A percentile compares a stretch with the other conserved stretches of the same genome.
Conservation (phyloP, 2,329 filamentous ascomycete species). For the Fonsecaea multimorphosa region DNA sequence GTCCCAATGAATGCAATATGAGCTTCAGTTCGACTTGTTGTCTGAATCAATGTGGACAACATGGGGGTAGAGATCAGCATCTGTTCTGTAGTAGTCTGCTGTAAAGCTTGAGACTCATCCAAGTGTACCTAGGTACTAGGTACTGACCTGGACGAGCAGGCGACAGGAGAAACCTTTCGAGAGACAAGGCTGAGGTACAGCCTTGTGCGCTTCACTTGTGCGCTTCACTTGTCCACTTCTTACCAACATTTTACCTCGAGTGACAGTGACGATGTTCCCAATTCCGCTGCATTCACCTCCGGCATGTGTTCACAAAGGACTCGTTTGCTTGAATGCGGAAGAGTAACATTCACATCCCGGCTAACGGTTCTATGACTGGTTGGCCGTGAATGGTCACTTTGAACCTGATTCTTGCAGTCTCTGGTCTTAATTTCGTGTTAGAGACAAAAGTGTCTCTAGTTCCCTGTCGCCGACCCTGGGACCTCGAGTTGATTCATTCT, state of each 20-base stretch:
- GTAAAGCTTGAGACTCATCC: not conserved
- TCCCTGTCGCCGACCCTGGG: not conserved
- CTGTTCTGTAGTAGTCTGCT: not conserved
- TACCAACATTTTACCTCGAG: not conserved
- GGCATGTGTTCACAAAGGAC: not conserved
- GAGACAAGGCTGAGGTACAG: not conserved
- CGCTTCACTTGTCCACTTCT: not conserved
- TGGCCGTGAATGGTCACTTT: not conserved
- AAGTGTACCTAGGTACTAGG: too few species aligned
- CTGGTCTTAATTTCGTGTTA: not conserved
- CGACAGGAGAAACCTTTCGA: not conserved
- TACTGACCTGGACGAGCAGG: not conserved
- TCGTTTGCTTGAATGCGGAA: not conserved
- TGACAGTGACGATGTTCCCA: not conserved
- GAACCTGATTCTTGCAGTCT: not conserved
- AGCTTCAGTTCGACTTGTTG: not conserved
- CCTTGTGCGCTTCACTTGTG: not conserved
- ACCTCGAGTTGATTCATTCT: not conserved
- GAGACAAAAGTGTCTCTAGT: not conserved
- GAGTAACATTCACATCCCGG: not conserved
- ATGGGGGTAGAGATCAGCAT: not conserved
- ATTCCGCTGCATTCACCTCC: not conserved
- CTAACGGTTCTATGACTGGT: not conserved
- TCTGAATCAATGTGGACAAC: not conserved
- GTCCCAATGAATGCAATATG: not conserved